Evolutionary conservation across 352 stramenopile genomes (phyloP), one percentile per base, ranked within the genome.

Genomic region (Globisporangium nodosum): DNA sequence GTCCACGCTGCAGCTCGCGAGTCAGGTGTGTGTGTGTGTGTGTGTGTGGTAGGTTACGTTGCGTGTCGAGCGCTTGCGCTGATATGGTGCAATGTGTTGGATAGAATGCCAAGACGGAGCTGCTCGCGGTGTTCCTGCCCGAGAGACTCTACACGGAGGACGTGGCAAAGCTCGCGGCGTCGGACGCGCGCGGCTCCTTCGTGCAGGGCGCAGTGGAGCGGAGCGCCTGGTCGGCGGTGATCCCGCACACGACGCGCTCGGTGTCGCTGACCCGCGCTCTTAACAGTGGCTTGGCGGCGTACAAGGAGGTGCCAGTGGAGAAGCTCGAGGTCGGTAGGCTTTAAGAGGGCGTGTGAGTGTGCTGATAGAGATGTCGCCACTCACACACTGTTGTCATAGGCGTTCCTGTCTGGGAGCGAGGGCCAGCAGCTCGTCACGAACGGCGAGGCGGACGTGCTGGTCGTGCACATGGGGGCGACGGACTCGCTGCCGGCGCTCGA

Each of bases 171-270:
- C 65, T 91, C 31, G 68, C 68, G 3, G 57, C 27, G 12, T 48
- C 42, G 21, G 47, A 7, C 49, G 54, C 42, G 33, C 56, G 21
- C 24, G 33, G 45, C 24, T 83, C 78, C 24, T 88, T 75, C 49
- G 66, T 91, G 42, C 70, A 87, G 47, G 58, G 48, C 12, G 70
- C 76, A 3, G 63, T 91, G 20, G 60, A 74, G 39, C 61, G 49
- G 30, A 74, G 80, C 8, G 61, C 39, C 35, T 91, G 81, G 42
- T 89, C 81, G 5, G 73, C 90, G 31, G 75, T 88, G n/a, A 66
- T 89, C 46, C 76, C 81, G 7, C 82, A 92, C 57, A 91, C 84
- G 47, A 92, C 69, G 12, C 84, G 84, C 35, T 52, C 67, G 12
- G 64, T 71, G 37, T 65, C 76, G 46, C 68, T 89, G 50, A 57